Evolutionary conservation across 768 basidiomycete species (phyloP).

Genomic region (Agrocybe praecox): DNA sequence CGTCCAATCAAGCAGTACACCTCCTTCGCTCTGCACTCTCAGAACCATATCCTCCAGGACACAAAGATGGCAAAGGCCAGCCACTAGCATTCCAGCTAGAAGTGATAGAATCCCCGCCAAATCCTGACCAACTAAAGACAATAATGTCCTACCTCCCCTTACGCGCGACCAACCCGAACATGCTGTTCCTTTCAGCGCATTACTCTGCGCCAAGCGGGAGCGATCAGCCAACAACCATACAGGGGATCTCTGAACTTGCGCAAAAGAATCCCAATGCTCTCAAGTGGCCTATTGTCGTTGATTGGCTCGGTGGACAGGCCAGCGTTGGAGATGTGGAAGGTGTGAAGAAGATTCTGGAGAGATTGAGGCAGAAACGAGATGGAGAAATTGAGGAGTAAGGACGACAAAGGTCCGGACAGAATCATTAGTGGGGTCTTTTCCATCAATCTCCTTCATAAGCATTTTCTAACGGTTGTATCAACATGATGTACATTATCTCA

Average conservation of each 20-base stretch:
- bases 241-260: conserved; percentile 52
- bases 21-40: conserved; percentile 63
- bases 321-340: conserved; percentile 70
- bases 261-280: conserved; percentile 58
- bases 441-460: no score
- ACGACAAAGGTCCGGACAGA: no score
- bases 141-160: conserved; percentile 65
- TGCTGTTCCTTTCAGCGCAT: conserved; percentile 64
- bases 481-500: no score
- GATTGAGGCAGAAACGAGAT: conserved; percentile 64
- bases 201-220: conserved; percentile 46
- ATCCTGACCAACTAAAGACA: conserved; percentile 64
- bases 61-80: conserved; percentile 33
- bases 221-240: conserved; percentile 38
- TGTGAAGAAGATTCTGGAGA: conserved; percentile 69
- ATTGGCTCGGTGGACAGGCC: conserved; percentile 70
- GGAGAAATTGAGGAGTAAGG: conserved; percentile 53
- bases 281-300: conserved; percentile 82
- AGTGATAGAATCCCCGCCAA: conserved; percentile 69
- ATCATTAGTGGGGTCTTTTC: no score
- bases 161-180: conserved; percentile 36
- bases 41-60: conserved; percentile 59
- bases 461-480: no score
- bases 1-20: conserved; percentile 61
- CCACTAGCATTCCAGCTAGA: conserved; percentile 75